Base-by-base conservation (phyloP, 106 monocot genomes). In the Vanilla planifolia region DNA sequence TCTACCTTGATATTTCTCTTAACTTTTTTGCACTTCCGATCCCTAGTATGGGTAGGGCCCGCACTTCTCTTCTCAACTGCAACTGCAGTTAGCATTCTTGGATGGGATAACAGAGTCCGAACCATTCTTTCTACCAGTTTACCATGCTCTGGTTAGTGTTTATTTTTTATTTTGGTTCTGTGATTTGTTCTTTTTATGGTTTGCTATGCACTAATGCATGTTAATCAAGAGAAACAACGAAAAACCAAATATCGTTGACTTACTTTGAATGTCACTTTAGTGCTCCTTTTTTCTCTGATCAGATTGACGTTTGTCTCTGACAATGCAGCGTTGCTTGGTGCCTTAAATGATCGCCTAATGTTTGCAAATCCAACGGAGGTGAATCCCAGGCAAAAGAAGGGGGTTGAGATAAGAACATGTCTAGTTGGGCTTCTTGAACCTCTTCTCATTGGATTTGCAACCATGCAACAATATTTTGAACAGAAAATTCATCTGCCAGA, bases 401-500 rank as follows among this genome's bases (percentile, higher is more conserved):
- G 88, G 21, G 75, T 88, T 75, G 96, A 98, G 72, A 72, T 98
- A 56, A 75, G 79, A 60, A 98, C 88, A 60, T 98, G 91, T 72
- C 91, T 91, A 67, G 86, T 88, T 39, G 96, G 96, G 47, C 78
- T 98, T 62, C 85, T 98, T 67, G 96, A 98, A 61, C 96, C 96
- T 63, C 81, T 92, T 64, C 86, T 98, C 11, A 88, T 98, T 85
- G 96, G 96, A 60, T 98, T 91, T 71, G 84, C 84, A 37, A 88
- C 96, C 33, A 98, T 98, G 96, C 96, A 98, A 48, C 96, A 98
- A 66, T 67, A 75, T 26, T 98, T 92, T 75, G 96, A 98, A 60
- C 91, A 98, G 79, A 98, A 98, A 67, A 65, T 98, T 66, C 82
- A 92, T 72, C 81, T 98, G 47, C 77, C 96, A 33, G 96, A 98